Base-by-base conservation (phyloP, 768 basidiomycete genomes). In the Dacryopinax spathularia region DNA sequence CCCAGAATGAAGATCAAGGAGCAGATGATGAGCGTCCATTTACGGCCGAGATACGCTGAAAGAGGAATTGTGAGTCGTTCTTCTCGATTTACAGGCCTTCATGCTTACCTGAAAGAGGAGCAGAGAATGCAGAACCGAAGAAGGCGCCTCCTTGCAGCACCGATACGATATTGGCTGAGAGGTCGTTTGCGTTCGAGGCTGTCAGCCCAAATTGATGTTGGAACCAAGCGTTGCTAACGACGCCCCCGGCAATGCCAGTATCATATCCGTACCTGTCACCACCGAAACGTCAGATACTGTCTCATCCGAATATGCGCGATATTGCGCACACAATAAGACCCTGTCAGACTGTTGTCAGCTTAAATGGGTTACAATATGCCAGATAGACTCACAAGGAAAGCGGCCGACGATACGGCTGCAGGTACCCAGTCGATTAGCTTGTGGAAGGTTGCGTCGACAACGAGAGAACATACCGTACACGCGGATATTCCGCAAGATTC, bases 121-220 rank as follows among this genome's bases (percentile, higher is more conserved):
- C 48, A 10, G 48, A 56, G 48, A 25, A 25, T 22, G 29, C 25
- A 3, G 48, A 25, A 5, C 48, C 48, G 69, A 92, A 92, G 79
- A 92, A 91, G 0, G 89, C 88, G 13, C 89, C 89, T 2, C 84
- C 88, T 71, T 92, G 91, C 10, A 93, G 79, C 2, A 92, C 88
- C 1, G 91, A 89, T 13, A 93, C 91, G 39, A 94, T 56, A 66
- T 73, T 90, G 43, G 87, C 85, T 0, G 85, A 85, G 18, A 91
- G 77, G 2, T 78, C 75, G 18, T 56, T 56, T 6, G 48, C 48
- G 20, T 56, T 56, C 6, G 25, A 22, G 20, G 48, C 48, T 3
- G 22, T 31, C 61, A 88, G 76, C 15, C 82, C 82, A 69, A 91
- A 91, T 44, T 82, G 79, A 10, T 74, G 41, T 67, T 80, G 73